phyloP scores from a whole-genome alignment of 768 basidiomycete species.

The Macrolepiota dolichaula region DNA sequence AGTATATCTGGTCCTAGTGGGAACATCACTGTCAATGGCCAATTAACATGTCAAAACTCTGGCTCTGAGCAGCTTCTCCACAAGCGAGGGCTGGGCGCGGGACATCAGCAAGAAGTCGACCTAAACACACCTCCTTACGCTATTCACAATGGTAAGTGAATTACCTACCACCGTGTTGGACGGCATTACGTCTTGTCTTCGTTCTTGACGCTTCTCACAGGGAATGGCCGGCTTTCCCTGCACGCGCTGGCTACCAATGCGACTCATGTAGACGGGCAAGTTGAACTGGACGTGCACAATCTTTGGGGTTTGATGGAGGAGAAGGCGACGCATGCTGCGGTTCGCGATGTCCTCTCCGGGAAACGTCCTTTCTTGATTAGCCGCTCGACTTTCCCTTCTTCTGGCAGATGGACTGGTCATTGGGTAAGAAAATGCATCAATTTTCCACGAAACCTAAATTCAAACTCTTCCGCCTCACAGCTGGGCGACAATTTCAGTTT shows the following conservation, averaged over 20 bases:
- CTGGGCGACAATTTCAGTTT: conserved; percentile 76
- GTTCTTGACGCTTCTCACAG: conserved; percentile 25
- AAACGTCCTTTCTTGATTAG: conserved; percentile 70
- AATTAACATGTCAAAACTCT: conserved; percentile 41
- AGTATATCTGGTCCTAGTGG: conserved; percentile 65
- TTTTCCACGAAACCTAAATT: conserved; percentile 14
- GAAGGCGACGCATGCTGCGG: conserved; percentile 57
- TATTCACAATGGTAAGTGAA: conserved; percentile 62
- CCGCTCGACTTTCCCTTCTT: conserved; percentile 65
- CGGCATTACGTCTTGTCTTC: conserved; percentile 1
- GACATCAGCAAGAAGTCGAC: conserved; percentile 41
- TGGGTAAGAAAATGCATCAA: conserved; percentile 43
- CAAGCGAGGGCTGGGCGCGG: conserved; percentile 50
- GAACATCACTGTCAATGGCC: conserved; percentile 71
- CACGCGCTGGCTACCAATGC: conserved; percentile 69
- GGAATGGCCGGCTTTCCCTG: conserved; percentile 45
- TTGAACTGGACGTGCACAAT: conserved; percentile 68
- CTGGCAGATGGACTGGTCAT: conserved; percentile 71
- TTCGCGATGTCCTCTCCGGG: conserved; percentile 49
- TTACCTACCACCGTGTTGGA: not conserved
- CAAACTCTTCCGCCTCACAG: conserved; percentile 26
- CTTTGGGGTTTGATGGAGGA: conserved; percentile 73
- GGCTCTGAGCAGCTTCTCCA: conserved; percentile 18
- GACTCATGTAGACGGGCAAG: conserved; percentile 58
- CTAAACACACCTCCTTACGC: conserved; percentile 62